Evolutionary conservation across 1,284 basidiomycete genomes (phyloP).

Genomic region (Veloboletus limbatus): DNA sequence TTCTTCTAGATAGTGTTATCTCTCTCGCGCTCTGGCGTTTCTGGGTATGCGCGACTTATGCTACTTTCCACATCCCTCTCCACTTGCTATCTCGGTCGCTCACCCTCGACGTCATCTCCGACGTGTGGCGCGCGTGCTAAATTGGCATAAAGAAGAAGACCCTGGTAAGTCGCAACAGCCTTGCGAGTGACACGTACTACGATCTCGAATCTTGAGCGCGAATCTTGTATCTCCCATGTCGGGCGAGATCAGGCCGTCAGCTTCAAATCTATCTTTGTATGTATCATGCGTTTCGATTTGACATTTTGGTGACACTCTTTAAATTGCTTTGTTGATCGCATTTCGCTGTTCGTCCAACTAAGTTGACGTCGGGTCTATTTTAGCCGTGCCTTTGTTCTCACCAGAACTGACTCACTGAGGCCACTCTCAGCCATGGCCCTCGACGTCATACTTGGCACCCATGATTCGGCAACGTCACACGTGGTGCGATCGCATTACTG

Average conservation of each 20-base stretch:
- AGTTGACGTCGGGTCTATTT: neutral
- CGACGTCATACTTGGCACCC: neutral
- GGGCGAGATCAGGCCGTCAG: neutral
- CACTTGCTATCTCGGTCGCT: constrained; percentile 4
- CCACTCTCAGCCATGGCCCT: neutral
- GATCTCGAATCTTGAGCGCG: too few species aligned
- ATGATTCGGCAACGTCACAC: too few species aligned
- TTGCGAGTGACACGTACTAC: neutral
- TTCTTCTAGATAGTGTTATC: constrained; percentile 8
- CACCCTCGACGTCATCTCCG: constrained; percentile 9
- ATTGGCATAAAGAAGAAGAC: neutral
- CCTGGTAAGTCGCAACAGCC: neutral
- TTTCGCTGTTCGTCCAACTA: neutral
- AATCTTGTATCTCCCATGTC: neutral
- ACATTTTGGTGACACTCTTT: neutral
- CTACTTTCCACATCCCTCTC: neutral
- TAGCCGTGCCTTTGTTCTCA: neutral
- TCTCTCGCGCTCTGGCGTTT: neutral
- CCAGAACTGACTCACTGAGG: too few species aligned
- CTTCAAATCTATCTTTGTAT: too few species aligned
- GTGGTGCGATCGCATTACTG: too few species aligned
- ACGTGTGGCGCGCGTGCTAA: neutral
- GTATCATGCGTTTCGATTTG: constrained; percentile 4
- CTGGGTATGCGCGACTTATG: constrained; percentile 12
- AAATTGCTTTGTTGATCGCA: too few species aligned